Evolutionary conservation across 805 yeast genomes (phyloP).

Genomic region (Candida sakaeoensis): DNA sequence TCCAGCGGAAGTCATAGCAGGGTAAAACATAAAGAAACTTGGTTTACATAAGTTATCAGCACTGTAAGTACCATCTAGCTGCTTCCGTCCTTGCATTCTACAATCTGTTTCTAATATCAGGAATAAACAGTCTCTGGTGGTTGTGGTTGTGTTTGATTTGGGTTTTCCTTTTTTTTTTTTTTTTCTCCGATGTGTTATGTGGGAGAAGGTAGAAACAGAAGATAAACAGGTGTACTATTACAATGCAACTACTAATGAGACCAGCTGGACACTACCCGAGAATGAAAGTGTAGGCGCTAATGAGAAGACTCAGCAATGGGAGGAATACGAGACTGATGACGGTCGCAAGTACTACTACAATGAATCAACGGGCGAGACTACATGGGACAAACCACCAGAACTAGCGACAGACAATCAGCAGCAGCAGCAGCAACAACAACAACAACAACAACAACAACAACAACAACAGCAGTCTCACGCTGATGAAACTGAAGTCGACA

Average conservation of each 20-base stretch:
- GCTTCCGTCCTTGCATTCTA: no score
- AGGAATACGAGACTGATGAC: constrained; percentile 50
- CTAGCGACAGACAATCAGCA: constrained; percentile 17
- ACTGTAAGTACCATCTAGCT: no score
- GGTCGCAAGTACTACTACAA: constrained; percentile 69
- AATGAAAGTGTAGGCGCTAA: constrained; percentile 25
- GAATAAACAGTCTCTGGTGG: no score
- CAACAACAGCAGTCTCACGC: no score
- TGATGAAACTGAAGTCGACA: constrained; percentile 15
- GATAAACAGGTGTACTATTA: constrained; percentile 72
- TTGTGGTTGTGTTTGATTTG: no score
- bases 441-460: neutral
- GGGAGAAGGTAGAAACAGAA: constrained; percentile 65
- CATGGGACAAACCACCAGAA: constrained; percentile 75
- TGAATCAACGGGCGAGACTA: constrained; percentile 57
- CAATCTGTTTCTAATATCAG: no score
- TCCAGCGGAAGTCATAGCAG: no score
- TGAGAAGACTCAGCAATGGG: constrained; percentile 20
- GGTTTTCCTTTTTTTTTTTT: neutral
- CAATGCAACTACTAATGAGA: constrained; percentile 57
- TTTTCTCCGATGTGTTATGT: constrained; percentile 21
- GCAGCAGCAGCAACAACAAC: constrained; percentile 1
- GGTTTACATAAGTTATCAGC: no score
- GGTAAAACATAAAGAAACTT: no score
- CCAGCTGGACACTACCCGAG: constrained; percentile 81